phyloP scores from a whole-genome alignment of 768 basidiomycete genomes.

The Tylopilus vinaceipallidus region DNA sequence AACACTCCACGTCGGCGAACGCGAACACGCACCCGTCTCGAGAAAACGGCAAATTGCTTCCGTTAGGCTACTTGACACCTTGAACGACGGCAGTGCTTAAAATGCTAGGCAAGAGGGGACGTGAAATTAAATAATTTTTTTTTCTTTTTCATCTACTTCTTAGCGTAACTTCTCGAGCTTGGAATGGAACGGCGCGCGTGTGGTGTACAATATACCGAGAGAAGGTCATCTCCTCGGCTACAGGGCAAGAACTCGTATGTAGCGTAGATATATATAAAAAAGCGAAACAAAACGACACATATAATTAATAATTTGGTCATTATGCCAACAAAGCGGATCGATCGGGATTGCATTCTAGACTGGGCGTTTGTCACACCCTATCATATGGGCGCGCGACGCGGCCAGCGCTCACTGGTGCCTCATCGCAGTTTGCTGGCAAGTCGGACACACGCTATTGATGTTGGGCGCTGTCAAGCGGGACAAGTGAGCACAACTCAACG shows the following conservation, averaged over 20 bases:
- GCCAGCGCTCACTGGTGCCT: constrained; percentile 19
- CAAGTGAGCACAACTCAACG: not conserved
- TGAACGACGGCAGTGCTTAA: no score
- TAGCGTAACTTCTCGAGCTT: no score
- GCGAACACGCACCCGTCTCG: no score
- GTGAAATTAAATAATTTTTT: constrained; percentile 13
- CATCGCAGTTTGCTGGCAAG: constrained; percentile 33
- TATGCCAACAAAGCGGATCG: constrained; percentile 6
- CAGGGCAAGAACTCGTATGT: constrained; percentile 29
- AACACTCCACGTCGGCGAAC: no score
- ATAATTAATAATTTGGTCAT: constrained; percentile 23
- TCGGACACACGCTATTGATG: constrained; percentile 42
- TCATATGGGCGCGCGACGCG: no score
- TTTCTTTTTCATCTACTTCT: no score
- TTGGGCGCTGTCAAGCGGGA: constrained; percentile 36
- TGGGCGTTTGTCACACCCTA: no score
- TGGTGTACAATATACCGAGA: constrained; percentile 18
- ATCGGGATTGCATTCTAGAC: no score
- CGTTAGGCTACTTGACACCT: no score
- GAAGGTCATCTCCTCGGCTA: constrained; percentile 27
- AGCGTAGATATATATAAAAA: constrained; percentile 18
- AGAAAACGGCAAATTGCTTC: constrained; percentile 27
- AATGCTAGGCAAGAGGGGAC: no score
- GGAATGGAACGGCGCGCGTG: not conserved
- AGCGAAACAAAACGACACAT: no score